Evolutionary conservation across 805 yeast species (phyloP).

Genomic region (Candida wancherniae): DNA sequence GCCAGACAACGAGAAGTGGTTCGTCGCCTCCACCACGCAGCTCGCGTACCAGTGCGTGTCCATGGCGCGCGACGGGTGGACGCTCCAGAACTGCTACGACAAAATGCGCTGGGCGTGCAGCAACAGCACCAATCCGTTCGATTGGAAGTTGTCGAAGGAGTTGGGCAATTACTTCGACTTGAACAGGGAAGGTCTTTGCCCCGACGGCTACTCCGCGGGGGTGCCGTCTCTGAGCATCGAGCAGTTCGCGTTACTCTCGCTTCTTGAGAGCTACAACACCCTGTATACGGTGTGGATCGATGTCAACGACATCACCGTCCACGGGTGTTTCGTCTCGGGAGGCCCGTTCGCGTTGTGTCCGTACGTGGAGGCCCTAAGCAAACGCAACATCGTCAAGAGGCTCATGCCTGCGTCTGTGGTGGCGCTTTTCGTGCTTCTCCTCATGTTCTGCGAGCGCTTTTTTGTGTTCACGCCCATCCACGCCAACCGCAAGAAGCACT

Average conservation of each 20-base stretch:
- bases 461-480: conserved; percentile 64
- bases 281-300: conserved; percentile 66
- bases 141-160: conserved; percentile 37
- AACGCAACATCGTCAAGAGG: conserved; percentile 55
- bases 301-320: conserved; percentile 67
- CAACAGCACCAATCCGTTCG: conserved; percentile 29
- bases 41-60: conserved; percentile 41
- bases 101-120: conserved; percentile 54
- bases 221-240: conserved; percentile 35
- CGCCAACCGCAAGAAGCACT: conserved; percentile 56
- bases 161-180: conserved; percentile 43
- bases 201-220: conserved; percentile 27
- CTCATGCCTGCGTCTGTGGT: conserved; percentile 65
- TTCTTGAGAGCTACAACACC: conserved; percentile 22
- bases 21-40: conserved; percentile 6
- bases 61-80: conserved; percentile 48
- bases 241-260: conserved; percentile 25
- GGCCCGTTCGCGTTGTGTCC: conserved; percentile 80
- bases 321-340: conserved; percentile 81
- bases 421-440: conserved; percentile 45
- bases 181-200: conserved; percentile 26
- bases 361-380: conserved; percentile 52
- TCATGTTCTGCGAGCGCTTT: conserved; percentile 50
- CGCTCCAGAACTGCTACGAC: conserved; percentile 61
- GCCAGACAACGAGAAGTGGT: conserved; percentile 9